Conservation (phyloP, 2,329 filamentous ascomycete species). For the Cercospora sp. region DNA sequence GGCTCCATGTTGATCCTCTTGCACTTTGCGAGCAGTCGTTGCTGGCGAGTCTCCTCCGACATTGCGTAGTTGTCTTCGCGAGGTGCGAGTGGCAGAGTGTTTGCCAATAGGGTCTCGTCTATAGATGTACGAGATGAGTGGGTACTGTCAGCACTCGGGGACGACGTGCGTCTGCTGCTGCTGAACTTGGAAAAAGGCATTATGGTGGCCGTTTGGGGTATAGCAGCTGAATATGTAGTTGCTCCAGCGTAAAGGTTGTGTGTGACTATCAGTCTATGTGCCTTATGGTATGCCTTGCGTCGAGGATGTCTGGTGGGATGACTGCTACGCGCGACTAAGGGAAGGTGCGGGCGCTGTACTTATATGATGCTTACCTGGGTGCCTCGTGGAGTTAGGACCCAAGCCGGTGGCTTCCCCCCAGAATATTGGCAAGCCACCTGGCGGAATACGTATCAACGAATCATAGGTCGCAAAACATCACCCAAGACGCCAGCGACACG, state of each 20-base stretch:
- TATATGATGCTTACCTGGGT: slow-evolving; percentile 3
- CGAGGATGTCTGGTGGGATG: background rate
- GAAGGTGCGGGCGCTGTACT: background rate
- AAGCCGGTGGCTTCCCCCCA: slow-evolving; percentile 6
- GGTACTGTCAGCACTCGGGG: slow-evolving; percentile 27
- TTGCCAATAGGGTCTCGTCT: slow-evolving; percentile 27
- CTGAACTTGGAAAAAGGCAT: slow-evolving; percentile 32
- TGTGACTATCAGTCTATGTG: slow-evolving; percentile 4
- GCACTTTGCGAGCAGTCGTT: slow-evolving; percentile 34
- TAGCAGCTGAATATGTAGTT: slow-evolving; percentile 12
- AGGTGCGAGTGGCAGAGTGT: slow-evolving; percentile 36
- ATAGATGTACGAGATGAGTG: slow-evolving; percentile 29
- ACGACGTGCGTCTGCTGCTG: slow-evolving; percentile 30
- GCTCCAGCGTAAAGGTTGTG: slow-evolving; percentile 15
- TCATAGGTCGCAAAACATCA: background rate
- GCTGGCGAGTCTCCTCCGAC: slow-evolving; percentile 32
- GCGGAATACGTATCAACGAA: background rate
- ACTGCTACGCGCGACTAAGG: background rate
- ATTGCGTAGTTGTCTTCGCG: slow-evolving; percentile 37
- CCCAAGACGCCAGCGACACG: background rate
- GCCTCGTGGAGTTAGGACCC: slow-evolving; percentile 9
- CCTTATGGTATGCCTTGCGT: background rate
- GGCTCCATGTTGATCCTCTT: slow-evolving; percentile 30
- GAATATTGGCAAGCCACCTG: slow-evolving; percentile 4
- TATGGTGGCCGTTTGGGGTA: slow-evolving; percentile 17